Evolutionary conservation across 2,329 filamentous ascomycete genomes (phyloP).

Genomic region (Kalaharituber pfeilii): DNA sequence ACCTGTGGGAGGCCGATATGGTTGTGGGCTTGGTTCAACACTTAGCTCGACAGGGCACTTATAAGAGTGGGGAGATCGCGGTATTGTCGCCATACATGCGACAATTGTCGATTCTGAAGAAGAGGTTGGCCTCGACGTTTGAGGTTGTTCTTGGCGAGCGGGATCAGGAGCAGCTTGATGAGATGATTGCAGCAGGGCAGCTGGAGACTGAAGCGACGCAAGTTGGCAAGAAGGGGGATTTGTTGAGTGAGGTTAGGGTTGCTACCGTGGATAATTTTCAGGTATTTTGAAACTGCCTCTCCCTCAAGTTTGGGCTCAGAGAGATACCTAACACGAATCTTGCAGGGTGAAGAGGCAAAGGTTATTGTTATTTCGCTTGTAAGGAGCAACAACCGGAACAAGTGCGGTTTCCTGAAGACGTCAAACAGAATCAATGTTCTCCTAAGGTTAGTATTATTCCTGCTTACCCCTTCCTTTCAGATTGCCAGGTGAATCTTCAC

Average conservation of each 20-base stretch:
- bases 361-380: conserved; percentile 53
- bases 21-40: conserved; percentile 48
- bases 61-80: conserved; percentile 46
- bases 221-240: conserved; percentile 38
- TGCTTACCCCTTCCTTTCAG: too few relatives aligned
- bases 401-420: conserved; percentile 54
- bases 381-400: conserved; percentile 42
- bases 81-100: conserved; percentile 57
- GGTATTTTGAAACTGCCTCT: conserved; percentile 5
- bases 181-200: conserved; percentile 39
- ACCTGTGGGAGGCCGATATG: conserved; percentile 48
- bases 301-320: background rate
- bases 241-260: conserved; percentile 42
- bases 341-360: conserved; percentile 59
- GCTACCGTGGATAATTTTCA: conserved; percentile 22
- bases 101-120: conserved; percentile 42
- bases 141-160: conserved; percentile 52
- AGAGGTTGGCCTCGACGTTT: conserved; percentile 37
- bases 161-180: conserved; percentile 44
- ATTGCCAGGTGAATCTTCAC: conserved; percentile 44
- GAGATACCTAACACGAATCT: conserved; percentile 44
- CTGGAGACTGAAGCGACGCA: conserved; percentile 35
- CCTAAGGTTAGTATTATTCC: too few relatives aligned
- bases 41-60: conserved; percentile 54
- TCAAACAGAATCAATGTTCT: conserved; percentile 54